Conservation (phyloP, 768 basidiomycete genomes). For the Favolaschia claudopus region DNA sequence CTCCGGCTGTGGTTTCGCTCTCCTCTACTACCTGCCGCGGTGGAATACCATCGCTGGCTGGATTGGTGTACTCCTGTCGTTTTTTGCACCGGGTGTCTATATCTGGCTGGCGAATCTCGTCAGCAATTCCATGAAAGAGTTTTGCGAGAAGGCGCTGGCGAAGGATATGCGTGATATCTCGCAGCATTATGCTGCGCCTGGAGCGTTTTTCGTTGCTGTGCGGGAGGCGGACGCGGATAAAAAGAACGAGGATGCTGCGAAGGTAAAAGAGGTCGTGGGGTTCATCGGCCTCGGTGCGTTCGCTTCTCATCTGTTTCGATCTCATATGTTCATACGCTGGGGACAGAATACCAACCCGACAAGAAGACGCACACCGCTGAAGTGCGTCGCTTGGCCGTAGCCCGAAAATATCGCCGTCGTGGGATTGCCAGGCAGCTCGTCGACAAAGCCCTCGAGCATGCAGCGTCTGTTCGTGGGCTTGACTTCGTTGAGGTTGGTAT, state of each 20-base stretch:
- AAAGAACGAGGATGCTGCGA: not conserved
- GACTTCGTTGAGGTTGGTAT: constrained; percentile 3
- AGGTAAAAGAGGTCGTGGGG: constrained; percentile 13
- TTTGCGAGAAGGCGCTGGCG: constrained; percentile 7
- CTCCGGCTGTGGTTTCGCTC: not conserved
- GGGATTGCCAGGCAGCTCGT: constrained; percentile 7
- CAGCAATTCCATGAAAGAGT: not conserved
- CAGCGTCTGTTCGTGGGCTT: not conserved
- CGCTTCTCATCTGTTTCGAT: not conserved
- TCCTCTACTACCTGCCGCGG: not conserved
- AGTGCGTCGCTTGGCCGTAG: constrained; percentile 3
- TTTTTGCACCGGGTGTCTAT: not conserved
- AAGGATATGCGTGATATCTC: constrained; percentile 9
- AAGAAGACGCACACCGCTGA: constrained; percentile 1
- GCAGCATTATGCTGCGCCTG: constrained; percentile 3
- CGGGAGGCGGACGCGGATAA: not conserved
- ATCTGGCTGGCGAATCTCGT: not conserved
- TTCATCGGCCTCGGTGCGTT: constrained; percentile 15
- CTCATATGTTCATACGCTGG: not conserved
- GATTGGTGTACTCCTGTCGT: not conserved
- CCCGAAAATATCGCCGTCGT: not conserved
- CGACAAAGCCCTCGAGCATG: not conserved
- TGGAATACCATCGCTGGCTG: not conserved
- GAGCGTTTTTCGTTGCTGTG: constrained; percentile 5
- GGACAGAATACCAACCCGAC: not conserved